A percentile compares a stretch with the other conserved stretches of the same genome.
These are phyloP conservation scores for Porphyrellus sp. DNA, from an alignment of 1,284 basidiomycete genomes.

Conservation along the genomic window DNA sequence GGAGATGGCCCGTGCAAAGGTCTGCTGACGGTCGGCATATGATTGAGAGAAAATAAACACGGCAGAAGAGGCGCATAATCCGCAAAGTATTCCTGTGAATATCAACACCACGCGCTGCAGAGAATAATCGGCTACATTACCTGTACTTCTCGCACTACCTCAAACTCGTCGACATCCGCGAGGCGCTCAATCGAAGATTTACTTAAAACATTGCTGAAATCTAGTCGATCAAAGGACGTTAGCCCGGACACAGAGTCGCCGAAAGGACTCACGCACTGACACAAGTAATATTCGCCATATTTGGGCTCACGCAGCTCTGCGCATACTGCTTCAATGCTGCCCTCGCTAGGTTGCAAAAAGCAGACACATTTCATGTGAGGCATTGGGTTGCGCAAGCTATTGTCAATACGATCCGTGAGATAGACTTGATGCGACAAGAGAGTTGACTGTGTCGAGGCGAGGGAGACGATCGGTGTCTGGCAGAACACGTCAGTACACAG, in stretches of 20 bases:
- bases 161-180: slow-evolving; percentile 93
- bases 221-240: slow-evolving; percentile 42
- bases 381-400: slow-evolving; percentile 84
- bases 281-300: slow-evolving; percentile 96
- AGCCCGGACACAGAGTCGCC: slow-evolving; percentile 10
- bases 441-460: slow-evolving; percentile 92
- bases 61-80: slow-evolving; percentile 89
- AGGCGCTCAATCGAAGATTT: slow-evolving; percentile 92
- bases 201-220: slow-evolving; percentile 91
- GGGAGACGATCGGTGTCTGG: slow-evolving; percentile 95
- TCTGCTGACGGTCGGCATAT: slow-evolving; percentile 57
- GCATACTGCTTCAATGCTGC: slow-evolving; percentile 80
- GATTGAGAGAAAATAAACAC: slow-evolving; percentile 86
- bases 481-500: slow-evolving; percentile 4
- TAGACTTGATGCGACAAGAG: slow-evolving; percentile 97
- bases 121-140: slow-evolving; percentile 39
- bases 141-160: slow-evolving; percentile 95
- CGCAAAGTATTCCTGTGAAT: slow-evolving; percentile 85
- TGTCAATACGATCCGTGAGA: slow-evolving; percentile 96
- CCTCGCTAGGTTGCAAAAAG: slow-evolving; percentile 80
- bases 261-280: slow-evolving; percentile 75
- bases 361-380: slow-evolving; percentile 96
- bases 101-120: slow-evolving; percentile 1
- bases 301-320: slow-evolving; percentile 85
- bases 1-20: slow-evolving; percentile 70